A percentile compares a stretch with the other conserved stretches of the same genome.
Conservation (phyloP, 371 early-diverging fungal species). For the Haplosporangium sp. region DNA sequence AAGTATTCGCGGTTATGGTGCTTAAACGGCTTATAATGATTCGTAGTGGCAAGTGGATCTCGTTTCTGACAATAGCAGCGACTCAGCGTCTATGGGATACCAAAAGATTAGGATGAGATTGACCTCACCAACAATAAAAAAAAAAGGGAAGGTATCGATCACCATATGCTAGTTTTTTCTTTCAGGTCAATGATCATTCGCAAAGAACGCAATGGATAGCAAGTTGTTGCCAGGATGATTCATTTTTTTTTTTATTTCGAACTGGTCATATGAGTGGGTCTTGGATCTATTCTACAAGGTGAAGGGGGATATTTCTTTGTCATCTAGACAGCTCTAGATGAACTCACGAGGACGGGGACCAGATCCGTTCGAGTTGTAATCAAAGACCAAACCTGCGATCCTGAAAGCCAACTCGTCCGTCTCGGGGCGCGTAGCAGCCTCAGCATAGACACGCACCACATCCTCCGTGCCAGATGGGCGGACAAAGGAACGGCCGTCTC, state of each 20-base stretch:
- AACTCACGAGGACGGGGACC: slow-evolving; percentile 81
- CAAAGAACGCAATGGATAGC: background rate
- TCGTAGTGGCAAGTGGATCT: background rate
- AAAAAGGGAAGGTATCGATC: background rate
- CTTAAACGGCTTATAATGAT: slow-evolving; percentile 53
- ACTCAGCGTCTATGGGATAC: background rate
- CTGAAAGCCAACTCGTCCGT: slow-evolving; percentile 84
- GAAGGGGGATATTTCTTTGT: background rate
- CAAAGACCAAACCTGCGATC: slow-evolving; percentile 89
- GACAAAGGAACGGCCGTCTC: slow-evolving; percentile 93
- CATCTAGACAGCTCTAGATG: slow-evolving; percentile 27
- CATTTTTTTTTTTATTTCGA: background rate
- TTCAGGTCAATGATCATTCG: too few relatives aligned
- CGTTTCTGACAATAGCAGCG: background rate
- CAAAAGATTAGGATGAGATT: background rate
- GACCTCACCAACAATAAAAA: background rate
- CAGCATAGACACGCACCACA: slow-evolving; percentile 98
- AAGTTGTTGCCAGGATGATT: background rate
- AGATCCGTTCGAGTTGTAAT: slow-evolving; percentile 88
- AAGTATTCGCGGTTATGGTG: slow-evolving; percentile 89
- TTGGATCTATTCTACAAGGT: slow-evolving; percentile 27
- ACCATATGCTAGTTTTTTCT: background rate
- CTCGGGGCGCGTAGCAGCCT: slow-evolving; percentile 91
- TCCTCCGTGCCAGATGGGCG: slow-evolving; percentile 99
- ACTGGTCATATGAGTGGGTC: background rate